Conservation (phyloP, 2,329 filamentous ascomycete genomes). For the Xylariaceae sp. region DNA sequence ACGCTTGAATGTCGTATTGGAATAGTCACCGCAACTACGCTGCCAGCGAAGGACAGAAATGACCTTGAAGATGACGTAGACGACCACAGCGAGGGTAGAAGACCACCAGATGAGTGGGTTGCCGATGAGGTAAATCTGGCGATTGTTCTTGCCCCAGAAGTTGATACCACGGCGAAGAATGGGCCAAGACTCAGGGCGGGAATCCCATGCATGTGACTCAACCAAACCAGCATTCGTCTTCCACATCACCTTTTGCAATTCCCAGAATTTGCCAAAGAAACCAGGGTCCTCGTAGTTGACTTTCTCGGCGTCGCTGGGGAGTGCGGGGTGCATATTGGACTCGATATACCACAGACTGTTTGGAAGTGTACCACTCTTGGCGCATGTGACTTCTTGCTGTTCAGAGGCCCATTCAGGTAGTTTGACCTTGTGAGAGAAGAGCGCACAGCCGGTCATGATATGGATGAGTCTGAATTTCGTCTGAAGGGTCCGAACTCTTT, state of each 20-base stretch:
- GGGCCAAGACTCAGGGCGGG: constrained; percentile 88
- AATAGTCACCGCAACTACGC: constrained; percentile 83
- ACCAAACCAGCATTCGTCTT: constrained; percentile 93
- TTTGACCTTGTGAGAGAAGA: constrained; percentile 99
- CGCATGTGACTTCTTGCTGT: constrained; percentile 98
- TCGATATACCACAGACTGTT: constrained; percentile 98
- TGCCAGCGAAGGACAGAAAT: constrained; percentile 90
- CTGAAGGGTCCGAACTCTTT: constrained; percentile 85
- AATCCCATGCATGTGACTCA: constrained; percentile 97
- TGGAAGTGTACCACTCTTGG: constrained; percentile 80
- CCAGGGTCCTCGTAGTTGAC: constrained; percentile 94
- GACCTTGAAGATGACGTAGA: constrained; percentile 81
- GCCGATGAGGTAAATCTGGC: constrained; percentile 93
- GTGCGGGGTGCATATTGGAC: constrained; percentile 75
- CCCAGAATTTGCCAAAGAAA: constrained; percentile 97
- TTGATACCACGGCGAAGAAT: constrained; percentile 92
- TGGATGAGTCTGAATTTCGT: constrained; percentile 95
- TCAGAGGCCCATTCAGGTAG: constrained; percentile 96
- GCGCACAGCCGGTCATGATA: constrained; percentile 89
- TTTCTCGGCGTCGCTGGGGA: constrained; percentile 73
- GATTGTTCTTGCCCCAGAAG: constrained; percentile 93
- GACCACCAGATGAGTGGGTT: constrained; percentile 96
- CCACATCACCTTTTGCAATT: constrained; percentile 98
- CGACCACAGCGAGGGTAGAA: constrained; percentile 67
- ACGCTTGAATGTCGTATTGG: constrained; percentile 77